These are phyloP conservation scores for Nicotiana paniculata DNA, from an alignment of 257 asterid genomes.

Conservation along the genomic window DNA sequence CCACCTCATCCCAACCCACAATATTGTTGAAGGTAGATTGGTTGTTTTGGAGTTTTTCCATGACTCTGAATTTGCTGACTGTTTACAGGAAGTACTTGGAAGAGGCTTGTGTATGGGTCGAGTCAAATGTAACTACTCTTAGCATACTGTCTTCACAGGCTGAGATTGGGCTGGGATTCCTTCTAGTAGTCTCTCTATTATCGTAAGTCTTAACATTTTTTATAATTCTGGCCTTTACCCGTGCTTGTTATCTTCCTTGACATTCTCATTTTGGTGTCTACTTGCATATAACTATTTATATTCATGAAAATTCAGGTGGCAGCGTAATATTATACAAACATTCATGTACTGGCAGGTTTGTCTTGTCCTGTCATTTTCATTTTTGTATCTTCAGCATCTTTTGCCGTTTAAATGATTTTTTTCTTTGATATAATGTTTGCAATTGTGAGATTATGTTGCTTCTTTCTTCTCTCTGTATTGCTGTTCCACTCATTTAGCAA, in stretches of 20 bases:
- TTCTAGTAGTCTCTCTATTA: not conserved
- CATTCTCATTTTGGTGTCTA: constrained; percentile 1
- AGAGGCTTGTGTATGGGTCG: constrained; percentile 90
- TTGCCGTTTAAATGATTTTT: not conserved
- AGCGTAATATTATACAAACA: constrained; percentile 78
- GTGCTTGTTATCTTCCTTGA: not conserved
- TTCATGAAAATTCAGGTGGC: constrained; percentile 60
- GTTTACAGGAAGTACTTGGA: constrained; percentile 88
- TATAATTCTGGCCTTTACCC: not conserved
- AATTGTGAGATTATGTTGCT: not conserved
- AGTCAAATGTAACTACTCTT: constrained; percentile 79
- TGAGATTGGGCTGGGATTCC: constrained; percentile 37
- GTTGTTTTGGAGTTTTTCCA: constrained; percentile 12
- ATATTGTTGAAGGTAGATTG: not conserved
- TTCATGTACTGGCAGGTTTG: constrained; percentile 96
- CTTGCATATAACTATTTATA: not conserved
- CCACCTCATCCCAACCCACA: not conserved
- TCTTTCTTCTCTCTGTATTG: not conserved
- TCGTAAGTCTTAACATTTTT: not conserved
- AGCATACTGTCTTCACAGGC: constrained; percentile 78
- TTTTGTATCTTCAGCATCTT: not conserved
- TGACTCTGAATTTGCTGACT: constrained; percentile 1
- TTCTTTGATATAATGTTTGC: not conserved
- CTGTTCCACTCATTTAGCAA: not conserved
- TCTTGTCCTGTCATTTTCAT: not conserved